Percentiles rank a stretch among this genome's conserved stretches.
Evolutionary conservation across 164 flowering plant genomes (phyloP).

Genomic region (Vitis riparia): DNA sequence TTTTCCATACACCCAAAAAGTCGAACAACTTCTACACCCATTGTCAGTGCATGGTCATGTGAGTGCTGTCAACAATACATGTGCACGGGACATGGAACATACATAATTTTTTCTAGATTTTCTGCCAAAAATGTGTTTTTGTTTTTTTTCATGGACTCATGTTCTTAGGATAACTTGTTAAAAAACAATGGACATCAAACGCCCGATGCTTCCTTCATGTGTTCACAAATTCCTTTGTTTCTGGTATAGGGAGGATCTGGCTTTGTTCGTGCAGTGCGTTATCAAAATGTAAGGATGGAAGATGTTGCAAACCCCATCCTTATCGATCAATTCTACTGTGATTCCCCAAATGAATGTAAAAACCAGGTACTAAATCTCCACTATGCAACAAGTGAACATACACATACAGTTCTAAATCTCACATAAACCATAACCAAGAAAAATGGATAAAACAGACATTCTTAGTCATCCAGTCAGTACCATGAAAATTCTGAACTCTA

Average conservation of each 20-base stretch:
- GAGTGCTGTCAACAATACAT: too few species aligned
- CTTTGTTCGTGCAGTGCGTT: slow-evolving; percentile 64
- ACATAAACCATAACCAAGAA: not conserved
- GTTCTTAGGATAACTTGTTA: not conserved
- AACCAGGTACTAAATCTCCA: slow-evolving; percentile 57
- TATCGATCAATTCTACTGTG: slow-evolving; percentile 97
- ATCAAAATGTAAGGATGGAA: slow-evolving; percentile 74
- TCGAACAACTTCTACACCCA: too few species aligned
- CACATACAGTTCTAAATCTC: not conserved
- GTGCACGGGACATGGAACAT: too few species aligned
- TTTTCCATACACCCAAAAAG: too few species aligned
- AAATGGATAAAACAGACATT: not conserved
- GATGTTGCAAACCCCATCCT: slow-evolving; percentile 86
- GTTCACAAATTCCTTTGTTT: not conserved
- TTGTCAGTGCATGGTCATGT: too few species aligned
- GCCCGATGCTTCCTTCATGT: not conserved
- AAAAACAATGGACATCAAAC: not conserved
- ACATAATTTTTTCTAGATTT: too few species aligned
- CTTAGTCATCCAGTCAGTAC: not conserved
- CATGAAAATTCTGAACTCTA: not conserved
- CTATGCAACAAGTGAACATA: too few species aligned
- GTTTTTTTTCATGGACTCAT: too few species aligned
- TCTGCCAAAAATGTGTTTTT: too few species aligned
- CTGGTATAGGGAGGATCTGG: slow-evolving; percentile 86
- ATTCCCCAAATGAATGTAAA: slow-evolving; percentile 66